Conservation (phyloP, 2,329 filamentous ascomycete species). For the Colletotrichum orbiculare region DNA sequence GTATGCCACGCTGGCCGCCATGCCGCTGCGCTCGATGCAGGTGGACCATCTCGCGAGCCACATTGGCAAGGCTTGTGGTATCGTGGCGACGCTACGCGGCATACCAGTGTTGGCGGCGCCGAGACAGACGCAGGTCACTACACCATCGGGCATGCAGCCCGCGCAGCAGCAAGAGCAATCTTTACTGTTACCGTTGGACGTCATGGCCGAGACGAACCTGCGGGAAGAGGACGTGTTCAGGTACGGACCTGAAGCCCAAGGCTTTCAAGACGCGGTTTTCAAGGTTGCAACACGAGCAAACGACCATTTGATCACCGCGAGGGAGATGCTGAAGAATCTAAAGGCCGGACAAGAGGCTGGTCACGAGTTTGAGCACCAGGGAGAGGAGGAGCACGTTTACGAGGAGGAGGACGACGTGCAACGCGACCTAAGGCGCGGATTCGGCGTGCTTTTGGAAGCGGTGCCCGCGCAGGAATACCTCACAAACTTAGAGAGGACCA, state of each 20-base stretch:
- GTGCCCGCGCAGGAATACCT: constrained; percentile 84
- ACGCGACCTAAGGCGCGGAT: constrained; percentile 67
- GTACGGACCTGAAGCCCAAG: constrained; percentile 79
- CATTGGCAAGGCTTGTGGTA: constrained; percentile 93
- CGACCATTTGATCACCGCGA: constrained; percentile 92
- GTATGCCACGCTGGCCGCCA: constrained; percentile 84
- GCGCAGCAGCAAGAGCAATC: constrained; percentile 54
- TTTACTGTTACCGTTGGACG: constrained; percentile 85
- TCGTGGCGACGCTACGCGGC: constrained; percentile 86
- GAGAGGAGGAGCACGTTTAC: constrained; percentile 76
- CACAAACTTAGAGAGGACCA: constrained; percentile 77
- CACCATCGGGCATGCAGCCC: constrained; percentile 48
- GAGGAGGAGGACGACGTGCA: constrained; percentile 49
- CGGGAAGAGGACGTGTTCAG: constrained; percentile 92
- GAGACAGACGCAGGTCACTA: constrained; percentile 61
- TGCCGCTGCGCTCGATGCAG: constrained; percentile 84
- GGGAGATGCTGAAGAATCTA: constrained; percentile 89
- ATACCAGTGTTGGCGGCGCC: constrained; percentile 89
- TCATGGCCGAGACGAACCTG: constrained; percentile 85
- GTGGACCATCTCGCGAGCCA: constrained; percentile 95
- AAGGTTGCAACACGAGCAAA: constrained; percentile 92
- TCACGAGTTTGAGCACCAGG: constrained; percentile 89
- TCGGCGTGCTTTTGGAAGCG: constrained; percentile 84
- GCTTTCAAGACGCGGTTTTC: constrained; percentile 90
- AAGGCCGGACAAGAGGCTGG: constrained; percentile 78